Evolutionary conservation across 2,329 filamentous ascomycete species (phyloP).

Genomic region (Pseudopithomyces maydicus): DNA sequence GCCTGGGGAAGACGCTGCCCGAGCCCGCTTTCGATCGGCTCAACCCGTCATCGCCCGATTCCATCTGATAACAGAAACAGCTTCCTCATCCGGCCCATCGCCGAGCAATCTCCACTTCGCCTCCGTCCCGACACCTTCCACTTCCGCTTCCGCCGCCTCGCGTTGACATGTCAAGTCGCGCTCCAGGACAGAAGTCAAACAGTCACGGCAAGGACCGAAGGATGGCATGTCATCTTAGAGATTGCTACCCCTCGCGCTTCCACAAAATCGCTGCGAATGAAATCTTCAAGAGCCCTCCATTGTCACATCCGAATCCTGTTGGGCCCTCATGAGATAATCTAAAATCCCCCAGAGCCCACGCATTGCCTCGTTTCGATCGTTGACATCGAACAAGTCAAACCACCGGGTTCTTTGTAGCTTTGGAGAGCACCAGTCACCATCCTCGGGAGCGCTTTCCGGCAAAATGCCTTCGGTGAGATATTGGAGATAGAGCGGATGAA

Average conservation of each 20-base stretch:
- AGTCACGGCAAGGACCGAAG: too few species aligned
- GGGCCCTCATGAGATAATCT: conserved; percentile 54
- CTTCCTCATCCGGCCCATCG: not conserved
- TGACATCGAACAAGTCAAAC: conserved; percentile 62
- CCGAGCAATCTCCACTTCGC: conserved; percentile 4
- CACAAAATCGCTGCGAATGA: too few species aligned
- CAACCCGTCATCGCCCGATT: not conserved
- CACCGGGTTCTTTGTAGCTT: conserved; percentile 61
- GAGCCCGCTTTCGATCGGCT: conserved; percentile 10
- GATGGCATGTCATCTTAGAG: too few species aligned
- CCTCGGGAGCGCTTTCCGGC: conserved; percentile 26
- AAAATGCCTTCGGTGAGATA: conserved; percentile 55
- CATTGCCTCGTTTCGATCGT: conserved; percentile 62
- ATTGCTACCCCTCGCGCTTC: too few species aligned
- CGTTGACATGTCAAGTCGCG: conserved; percentile 19
- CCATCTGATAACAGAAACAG: not conserved
- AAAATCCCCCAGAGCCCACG: conserved; percentile 63
- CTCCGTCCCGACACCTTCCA: not conserved
- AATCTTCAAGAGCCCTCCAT: conserved; percentile 11
- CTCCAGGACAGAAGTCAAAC: too few species aligned
- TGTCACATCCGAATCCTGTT: conserved; percentile 14
- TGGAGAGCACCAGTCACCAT: conserved; percentile 56
- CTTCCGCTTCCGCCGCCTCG: conserved; percentile 1
- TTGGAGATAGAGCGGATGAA: conserved; percentile 63
- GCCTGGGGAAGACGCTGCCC: not conserved